Conservation (phyloP, 352 stramenopile species). For the Globisporangium barbulae region DNA sequence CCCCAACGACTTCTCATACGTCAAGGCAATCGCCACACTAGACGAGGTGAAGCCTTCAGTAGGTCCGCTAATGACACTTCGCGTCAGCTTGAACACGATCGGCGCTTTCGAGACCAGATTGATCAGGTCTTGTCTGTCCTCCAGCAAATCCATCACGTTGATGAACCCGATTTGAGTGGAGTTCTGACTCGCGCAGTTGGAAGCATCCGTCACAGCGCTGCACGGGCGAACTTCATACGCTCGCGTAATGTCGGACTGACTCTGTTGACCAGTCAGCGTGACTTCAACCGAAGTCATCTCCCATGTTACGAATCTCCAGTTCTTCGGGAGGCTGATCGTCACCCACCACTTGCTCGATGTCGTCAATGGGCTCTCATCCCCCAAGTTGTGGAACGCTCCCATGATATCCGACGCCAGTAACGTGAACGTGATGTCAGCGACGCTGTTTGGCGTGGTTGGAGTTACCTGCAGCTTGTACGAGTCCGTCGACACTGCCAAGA, state of each 20-base stretch:
- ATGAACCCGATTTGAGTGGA: constrained; percentile 59
- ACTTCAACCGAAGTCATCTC: constrained; percentile 49
- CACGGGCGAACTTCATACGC: constrained; percentile 44
- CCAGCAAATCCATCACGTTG: constrained; percentile 56
- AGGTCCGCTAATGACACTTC: constrained; percentile 61
- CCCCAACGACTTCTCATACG: constrained; percentile 50
- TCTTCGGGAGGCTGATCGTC: constrained; percentile 52
- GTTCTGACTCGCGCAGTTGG: constrained; percentile 37
- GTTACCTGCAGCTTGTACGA: constrained; percentile 71
- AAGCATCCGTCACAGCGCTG: constrained; percentile 36
- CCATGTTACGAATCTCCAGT: constrained; percentile 74
- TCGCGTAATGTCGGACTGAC: constrained; percentile 15
- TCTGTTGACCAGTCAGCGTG: constrained; percentile 29
- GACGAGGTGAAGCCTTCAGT: constrained; percentile 18
- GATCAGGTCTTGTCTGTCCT: constrained; percentile 51
- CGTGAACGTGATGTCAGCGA: constrained; percentile 64
- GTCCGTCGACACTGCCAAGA: constrained; percentile 43
- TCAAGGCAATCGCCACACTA: constrained; percentile 44
- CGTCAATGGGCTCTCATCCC: constrained; percentile 41
- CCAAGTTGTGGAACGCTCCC: constrained; percentile 68
- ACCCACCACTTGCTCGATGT: constrained; percentile 67
- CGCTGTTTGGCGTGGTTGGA: constrained; percentile 55
- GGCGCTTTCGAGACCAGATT: constrained; percentile 38
- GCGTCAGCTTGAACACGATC: constrained; percentile 50
- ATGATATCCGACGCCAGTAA: constrained; percentile 71